A percentile compares a stretch with the other conserved stretches of the same genome.
These are phyloP conservation scores for Pholiota microspora DNA, from an alignment of 768 basidiomycete species.

Conservation along the genomic window DNA sequence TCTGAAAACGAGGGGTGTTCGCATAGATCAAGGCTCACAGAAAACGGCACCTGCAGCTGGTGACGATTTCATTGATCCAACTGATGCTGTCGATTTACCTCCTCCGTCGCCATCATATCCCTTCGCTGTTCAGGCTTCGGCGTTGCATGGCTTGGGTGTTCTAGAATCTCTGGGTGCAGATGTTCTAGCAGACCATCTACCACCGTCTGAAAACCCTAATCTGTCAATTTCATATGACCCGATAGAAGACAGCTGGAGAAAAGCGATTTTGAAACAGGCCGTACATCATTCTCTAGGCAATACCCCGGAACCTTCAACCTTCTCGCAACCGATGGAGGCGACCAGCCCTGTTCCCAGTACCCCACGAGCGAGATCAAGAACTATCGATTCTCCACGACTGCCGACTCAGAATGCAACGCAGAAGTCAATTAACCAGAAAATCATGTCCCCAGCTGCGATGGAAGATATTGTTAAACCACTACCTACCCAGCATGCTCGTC, in stretches of 20 bases:
- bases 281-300: conserved; percentile 73
- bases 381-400: conserved; percentile 12
- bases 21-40: conserved; percentile 45
- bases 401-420: conserved; percentile 24
- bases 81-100: conserved; percentile 79
- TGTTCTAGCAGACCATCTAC: conserved; percentile 70
- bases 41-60: conserved; percentile 33
- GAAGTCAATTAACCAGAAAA: conserved; percentile 25
- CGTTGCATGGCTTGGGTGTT: conserved; percentile 68
- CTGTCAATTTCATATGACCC: conserved; percentile 48
- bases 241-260: conserved; percentile 69
- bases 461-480: conserved; percentile 23
- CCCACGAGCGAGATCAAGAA: conserved; percentile 22
- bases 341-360: conserved; percentile 39
- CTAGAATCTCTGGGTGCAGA: conserved; percentile 75
- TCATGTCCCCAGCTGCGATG: conserved; percentile 45
- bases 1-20: conserved; percentile 52
- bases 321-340: conserved; percentile 36
- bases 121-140: conserved; percentile 75
- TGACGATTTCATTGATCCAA: conserved; percentile 75
- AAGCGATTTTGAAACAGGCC: conserved; percentile 71
- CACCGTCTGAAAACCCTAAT: conserved; percentile 62
- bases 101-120: conserved; percentile 66
- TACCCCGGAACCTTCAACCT: conserved; percentile 45
- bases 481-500: conserved; percentile 23